phyloP scores from a whole-genome alignment of 2,329 filamentous ascomycete species.

The Huntiella moniliformis region DNA sequence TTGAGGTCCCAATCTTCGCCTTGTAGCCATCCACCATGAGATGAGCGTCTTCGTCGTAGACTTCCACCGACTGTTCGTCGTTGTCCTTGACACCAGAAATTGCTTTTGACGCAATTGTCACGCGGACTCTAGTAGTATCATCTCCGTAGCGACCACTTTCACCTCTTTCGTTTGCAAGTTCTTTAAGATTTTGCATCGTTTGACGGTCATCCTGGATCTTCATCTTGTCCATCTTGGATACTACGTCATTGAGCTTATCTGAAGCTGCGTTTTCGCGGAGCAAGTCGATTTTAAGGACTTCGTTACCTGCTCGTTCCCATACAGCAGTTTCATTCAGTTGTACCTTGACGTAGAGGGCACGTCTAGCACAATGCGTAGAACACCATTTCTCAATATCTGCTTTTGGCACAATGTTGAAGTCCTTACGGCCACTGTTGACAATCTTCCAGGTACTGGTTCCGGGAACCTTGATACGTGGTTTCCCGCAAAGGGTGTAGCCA shows the following conservation, averaged over 20 bases:
- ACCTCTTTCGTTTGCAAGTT: conserved; percentile 33
- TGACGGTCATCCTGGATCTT: conserved; percentile 27
- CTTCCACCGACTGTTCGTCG: not conserved
- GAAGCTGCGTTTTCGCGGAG: conserved; percentile 36
- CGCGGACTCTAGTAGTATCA: conserved; percentile 10
- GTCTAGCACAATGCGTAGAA: conserved; percentile 54
- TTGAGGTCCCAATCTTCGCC: conserved; percentile 1
- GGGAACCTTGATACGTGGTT: conserved; percentile 36
- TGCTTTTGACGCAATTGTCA: conserved; percentile 14
- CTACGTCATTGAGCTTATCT: conserved; percentile 23
- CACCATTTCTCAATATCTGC: conserved; percentile 76
- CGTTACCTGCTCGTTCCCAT: conserved; percentile 54
- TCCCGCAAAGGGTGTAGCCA: conserved; percentile 65
- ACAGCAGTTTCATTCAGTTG: conserved; percentile 73
- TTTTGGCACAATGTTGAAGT: conserved; percentile 49
- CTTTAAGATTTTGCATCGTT: conserved; percentile 21
- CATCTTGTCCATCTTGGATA: conserved; percentile 23
- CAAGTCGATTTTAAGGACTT: conserved; percentile 38
- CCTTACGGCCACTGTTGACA: conserved; percentile 30
- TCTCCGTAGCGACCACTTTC: conserved; percentile 14
- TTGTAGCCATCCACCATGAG: conserved; percentile 11
- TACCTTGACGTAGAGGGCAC: conserved; percentile 70
- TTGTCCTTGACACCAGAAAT: not conserved
- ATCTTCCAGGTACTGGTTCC: conserved; percentile 50
- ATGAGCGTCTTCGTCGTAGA: conserved; percentile 6